Conservation (phyloP, 2,329 filamentous ascomycete genomes). For the Monilinia polystroma region DNA sequence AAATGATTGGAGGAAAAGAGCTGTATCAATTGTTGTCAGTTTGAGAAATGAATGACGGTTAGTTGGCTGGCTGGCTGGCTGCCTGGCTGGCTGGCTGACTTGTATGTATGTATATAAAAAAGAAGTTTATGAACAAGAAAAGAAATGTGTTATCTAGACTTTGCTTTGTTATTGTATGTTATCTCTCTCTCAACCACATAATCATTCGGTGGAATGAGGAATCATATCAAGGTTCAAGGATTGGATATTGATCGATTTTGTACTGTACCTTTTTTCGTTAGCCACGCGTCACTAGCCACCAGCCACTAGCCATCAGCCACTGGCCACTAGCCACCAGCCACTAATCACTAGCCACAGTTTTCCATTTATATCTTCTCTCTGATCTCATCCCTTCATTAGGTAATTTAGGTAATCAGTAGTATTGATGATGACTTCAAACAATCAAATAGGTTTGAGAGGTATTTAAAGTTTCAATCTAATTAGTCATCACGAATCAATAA, state of each 20-base stretch:
- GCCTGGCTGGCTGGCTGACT: too few relatives aligned
- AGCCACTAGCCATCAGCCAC: not conserved
- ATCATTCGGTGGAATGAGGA: constrained; percentile 10
- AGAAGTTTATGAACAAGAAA: not conserved
- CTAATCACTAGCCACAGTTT: not conserved
- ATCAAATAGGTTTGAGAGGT: not conserved
- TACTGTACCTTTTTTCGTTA: too few relatives aligned
- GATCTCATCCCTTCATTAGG: not conserved
- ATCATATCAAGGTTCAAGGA: not conserved
- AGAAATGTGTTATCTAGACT: not conserved
- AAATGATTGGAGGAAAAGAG: not conserved
- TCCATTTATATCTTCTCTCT: not conserved
- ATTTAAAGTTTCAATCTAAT: not conserved
- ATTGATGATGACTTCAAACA: not conserved
- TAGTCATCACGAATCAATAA: not conserved
- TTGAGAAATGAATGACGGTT: not conserved
- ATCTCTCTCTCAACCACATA: not conserved
- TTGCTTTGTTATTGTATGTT: not conserved
- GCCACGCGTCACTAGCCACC: too few relatives aligned
- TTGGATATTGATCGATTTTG: too few relatives aligned
- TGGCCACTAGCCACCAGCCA: not conserved
- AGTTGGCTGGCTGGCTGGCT: too few relatives aligned
- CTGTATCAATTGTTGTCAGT: not conserved
- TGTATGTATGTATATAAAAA: not conserved
- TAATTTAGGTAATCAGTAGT: too few relatives aligned